A percentile compares a stretch with the other conserved stretches of the same genome.
phyloP scores from a whole-genome alignment of 2,329 filamentous ascomycete genomes.

The Acephala macrosclerotiorum region DNA sequence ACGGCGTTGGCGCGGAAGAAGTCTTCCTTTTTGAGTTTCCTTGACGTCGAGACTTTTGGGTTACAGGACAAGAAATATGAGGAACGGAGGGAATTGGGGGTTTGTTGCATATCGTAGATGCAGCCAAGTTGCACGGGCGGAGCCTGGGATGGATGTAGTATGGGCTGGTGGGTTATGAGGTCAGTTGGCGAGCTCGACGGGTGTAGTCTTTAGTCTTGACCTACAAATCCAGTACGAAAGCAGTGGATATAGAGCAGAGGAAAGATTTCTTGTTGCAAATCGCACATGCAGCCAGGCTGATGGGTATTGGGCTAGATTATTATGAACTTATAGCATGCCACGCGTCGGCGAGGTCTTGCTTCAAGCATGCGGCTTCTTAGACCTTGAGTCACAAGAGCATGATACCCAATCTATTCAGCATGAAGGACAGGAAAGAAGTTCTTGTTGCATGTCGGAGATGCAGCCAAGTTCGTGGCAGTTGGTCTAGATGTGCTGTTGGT shows the following conservation, averaged over 20 bases:
- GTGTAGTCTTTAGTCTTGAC: neutral
- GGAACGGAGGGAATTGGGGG: neutral
- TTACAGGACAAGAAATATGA: neutral
- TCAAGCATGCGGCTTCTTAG: too few species aligned
- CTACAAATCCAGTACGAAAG: neutral
- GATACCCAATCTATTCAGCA: too few species aligned
- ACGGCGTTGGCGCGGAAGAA: neutral
- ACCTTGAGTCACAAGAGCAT: too few species aligned
- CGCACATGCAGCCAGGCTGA: neutral
- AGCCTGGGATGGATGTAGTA: too few species aligned
- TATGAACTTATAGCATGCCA: too few species aligned
- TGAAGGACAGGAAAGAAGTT: neutral
- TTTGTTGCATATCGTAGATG: constrained; percentile 8
- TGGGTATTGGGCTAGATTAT: too few species aligned
- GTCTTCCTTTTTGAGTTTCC: constrained; percentile 2
- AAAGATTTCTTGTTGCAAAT: neutral
- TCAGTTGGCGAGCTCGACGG: too few species aligned
- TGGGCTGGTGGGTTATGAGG: too few species aligned
- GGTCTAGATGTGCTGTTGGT: neutral
- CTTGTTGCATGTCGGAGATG: neutral
- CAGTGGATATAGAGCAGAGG: neutral
- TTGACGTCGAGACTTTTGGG: neutral
- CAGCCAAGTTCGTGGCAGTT: neutral
- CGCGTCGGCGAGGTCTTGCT: too few species aligned
- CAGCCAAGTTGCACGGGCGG: neutral